These are phyloP conservation scores for Isoetes engelmannii DNA, from an alignment of 83 land plant genomes.

Conservation along the genomic window DNA sequence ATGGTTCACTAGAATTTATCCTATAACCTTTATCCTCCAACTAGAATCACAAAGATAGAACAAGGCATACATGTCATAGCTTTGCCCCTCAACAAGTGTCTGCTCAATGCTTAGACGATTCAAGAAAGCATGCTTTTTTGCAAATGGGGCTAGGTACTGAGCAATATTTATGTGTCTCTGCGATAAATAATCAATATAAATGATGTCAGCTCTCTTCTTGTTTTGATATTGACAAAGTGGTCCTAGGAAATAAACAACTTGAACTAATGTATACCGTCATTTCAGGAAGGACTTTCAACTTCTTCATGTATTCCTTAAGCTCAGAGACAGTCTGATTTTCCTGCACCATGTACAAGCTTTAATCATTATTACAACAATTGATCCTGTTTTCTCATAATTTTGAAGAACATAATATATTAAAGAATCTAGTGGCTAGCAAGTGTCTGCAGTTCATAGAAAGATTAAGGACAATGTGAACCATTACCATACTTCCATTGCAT, in stretches of 20 bases:
- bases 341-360: slow-evolving; percentile 1
- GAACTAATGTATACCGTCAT: slow-evolving; percentile 50
- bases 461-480: not conserved
- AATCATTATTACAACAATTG: too few species aligned
- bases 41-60: not conserved
- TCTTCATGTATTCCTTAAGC: slow-evolving; percentile 86
- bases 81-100: slow-evolving; percentile 78
- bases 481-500: not conserved
- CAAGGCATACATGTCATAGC: slow-evolving; percentile 71
- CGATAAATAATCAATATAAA: slow-evolving; percentile 1
- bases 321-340: slow-evolving; percentile 79
- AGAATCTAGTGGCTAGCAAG: not conserved
- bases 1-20: too few species aligned
- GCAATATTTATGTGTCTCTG: slow-evolving; percentile 95
- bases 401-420: not conserved
- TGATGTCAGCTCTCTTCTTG: not conserved
- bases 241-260: too few species aligned
- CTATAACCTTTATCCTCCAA: too few species aligned
- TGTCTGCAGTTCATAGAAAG: too few species aligned
- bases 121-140: slow-evolving; percentile 76
- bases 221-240: not conserved
- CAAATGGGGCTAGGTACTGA: slow-evolving; percentile 65
- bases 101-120: slow-evolving; percentile 84
- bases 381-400: not conserved
- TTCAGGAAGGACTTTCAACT: slow-evolving; percentile 89